These are phyloP conservation scores for Ophiocordyceps australis DNA, from an alignment of 2,329 filamentous ascomycete species.

Conservation along the genomic window DNA sequence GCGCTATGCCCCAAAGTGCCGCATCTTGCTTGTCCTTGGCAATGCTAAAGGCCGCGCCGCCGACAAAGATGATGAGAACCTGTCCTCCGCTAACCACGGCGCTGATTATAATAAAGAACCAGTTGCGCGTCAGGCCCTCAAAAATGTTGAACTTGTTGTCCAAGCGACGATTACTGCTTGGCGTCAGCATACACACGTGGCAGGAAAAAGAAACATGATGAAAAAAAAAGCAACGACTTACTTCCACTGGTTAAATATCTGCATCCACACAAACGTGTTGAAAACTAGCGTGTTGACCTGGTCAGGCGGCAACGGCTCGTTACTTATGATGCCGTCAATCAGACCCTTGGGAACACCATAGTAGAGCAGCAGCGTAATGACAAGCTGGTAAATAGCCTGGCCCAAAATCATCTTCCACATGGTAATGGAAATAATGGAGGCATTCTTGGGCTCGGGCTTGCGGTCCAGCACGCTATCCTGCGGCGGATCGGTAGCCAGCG, in stretches of 20 bases:
- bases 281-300: conserved; percentile 73
- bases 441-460: conserved; percentile 42
- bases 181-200: background rate
- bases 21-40: conserved; percentile 34
- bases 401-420: conserved; percentile 99
- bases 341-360: conserved; percentile 40
- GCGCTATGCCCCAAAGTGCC: conserved; percentile 71
- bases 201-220: too few species aligned
- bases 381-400: conserved; percentile 77
- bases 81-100: conserved; percentile 77
- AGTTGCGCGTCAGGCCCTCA: conserved; percentile 69
- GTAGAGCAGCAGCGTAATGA: conserved; percentile 62
- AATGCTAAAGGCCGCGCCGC: conserved; percentile 66
- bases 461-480: conserved; percentile 64
- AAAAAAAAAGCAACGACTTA: conserved; percentile 22
- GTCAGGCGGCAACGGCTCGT: conserved; percentile 17
- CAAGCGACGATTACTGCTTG: conserved; percentile 59
- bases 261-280: conserved; percentile 99
- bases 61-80: conserved; percentile 76
- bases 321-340: conserved; percentile 23
- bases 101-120: conserved; percentile 79
- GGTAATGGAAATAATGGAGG: conserved; percentile 57
- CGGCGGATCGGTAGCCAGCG: conserved; percentile 80
- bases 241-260: conserved; percentile 98
- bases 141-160: conserved; percentile 96